Base-by-base conservation (phyloP, 352 stramenopile genomes). In the Phytophthora megakarya region DNA sequence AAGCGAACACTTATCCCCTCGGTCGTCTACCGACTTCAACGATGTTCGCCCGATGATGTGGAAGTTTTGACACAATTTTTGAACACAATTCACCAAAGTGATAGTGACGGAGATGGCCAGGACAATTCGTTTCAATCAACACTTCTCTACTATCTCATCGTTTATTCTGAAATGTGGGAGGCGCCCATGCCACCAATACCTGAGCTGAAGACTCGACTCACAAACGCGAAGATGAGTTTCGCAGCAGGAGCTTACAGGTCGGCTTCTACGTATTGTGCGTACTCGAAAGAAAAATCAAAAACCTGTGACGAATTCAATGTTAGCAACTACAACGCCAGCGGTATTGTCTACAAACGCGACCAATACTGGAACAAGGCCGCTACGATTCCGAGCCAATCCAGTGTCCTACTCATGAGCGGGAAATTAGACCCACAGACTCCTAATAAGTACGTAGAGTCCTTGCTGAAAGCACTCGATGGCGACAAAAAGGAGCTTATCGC, bases 151-250 rank as follows among this genome's bases (percentile, higher is more conserved):
- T 70, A 86, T 37, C 60, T 85, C n/a, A 65, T 88, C 15, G 70
- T 76, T 5, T 80, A 74, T 48, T 86, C 76, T 1, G 79, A 88
- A 42, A 81, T 85, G 62, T 88, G 78, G 76, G 75, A 83, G 16
- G 65, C 15, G 10, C 79, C 79, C 0, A 38, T 75, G 43, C 65
- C 65, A 8, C 57, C 44, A 6, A 16, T 52, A 1, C 1, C 26
- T 5, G 49, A 55, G 5, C 67, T 86, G 54, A n/a, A 51, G 0
- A 19, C 44, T 7, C 42, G 66, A 0, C 83, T 78, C 48, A 73
- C 60, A 8, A 53, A 70, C 26, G 39, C 65, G 19, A 58, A 58
- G 18, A 23, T 58, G 1, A 48, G 35, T 2, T 5, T 5, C 35
- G 49, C 47, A 3, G 49, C 47, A 19, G 26, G 26, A n/a, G 48